Evolutionary conservation across 2,329 filamentous ascomycete genomes (phyloP), one percentile per base, ranked within the genome.

Genomic region (Diaporthe sp.): DNA sequence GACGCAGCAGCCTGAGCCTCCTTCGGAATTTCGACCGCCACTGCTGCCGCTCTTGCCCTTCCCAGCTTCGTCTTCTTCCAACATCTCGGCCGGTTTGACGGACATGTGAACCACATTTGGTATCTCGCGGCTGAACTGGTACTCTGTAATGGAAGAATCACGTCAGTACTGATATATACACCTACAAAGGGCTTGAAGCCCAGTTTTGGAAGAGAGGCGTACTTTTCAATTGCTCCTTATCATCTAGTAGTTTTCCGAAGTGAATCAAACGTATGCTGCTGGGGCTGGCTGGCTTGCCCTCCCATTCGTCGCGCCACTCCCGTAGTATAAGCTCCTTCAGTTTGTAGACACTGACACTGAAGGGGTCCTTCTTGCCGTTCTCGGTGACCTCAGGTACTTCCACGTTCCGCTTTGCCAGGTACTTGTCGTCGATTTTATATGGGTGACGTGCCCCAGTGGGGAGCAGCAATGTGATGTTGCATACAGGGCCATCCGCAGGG

Each of bases 41-140:
- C 85, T 81, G 53, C 84, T 80, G 77, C 81, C 82, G 80, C 85
- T 87, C 83, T 93, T 94, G 75, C 90, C 89, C 46, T 90, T 90
- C 81, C 93, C 93, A 74, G 93, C 92, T 79, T 95, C 93, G 80
- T 94, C 92, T 78, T 93, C 92, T 81, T 97, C 95, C 78, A 97
- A 93, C 77, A 96, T 90, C 81, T 98, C 95, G 81, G 95, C 93
- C 3, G 95, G 95, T 79, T 94, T 94, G 79, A 98, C 92, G 8
- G 94, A 96, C 95, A 98, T 98, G 84, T 98, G 95, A n/a, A 98
- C 92, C 39, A 98, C 94, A 79, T 98, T 98, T 10, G 94, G 91
- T 15, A 89, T 87, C 77, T 95, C 93, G 42, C 88, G 88, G 81
- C 91, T 94, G 81, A 97, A 95, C 77, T 92, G 93, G 81, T 94